Conservation (phyloP, 1,139 yeast genomes). For the Tardiomyces blankii region DNA sequence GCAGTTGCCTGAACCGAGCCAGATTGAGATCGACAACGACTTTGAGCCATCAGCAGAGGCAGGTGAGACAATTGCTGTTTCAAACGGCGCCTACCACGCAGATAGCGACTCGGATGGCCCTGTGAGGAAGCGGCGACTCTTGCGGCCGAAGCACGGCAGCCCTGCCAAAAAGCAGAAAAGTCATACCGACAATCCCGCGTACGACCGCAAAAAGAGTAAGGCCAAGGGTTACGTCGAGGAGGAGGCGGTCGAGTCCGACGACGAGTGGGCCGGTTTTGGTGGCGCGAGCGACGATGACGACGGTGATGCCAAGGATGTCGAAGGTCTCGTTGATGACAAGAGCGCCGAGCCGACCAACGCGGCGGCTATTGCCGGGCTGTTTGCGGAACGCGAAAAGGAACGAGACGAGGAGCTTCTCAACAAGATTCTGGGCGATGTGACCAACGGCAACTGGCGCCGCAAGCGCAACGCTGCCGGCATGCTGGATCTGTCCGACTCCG, state of each 20-base stretch:
- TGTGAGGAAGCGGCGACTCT: not conserved
- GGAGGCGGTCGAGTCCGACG: conserved; percentile 95
- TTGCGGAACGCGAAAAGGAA: conserved; percentile 57
- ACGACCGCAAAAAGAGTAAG: not conserved
- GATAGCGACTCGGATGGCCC: not conserved
- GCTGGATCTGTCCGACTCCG: not conserved
- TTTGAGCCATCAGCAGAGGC: too few relatives aligned
- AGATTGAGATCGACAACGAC: not conserved
- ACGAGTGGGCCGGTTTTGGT: conserved; percentile 89
- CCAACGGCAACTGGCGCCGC: not conserved
- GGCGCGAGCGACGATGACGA: conserved; percentile 63
- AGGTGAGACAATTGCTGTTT: too few relatives aligned
- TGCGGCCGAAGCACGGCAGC: not conserved
- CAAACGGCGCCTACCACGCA: too few relatives aligned
- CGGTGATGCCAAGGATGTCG: conserved; percentile 57
- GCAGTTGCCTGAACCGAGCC: conserved; percentile 10
- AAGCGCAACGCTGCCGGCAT: not conserved
- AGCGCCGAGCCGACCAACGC: conserved; percentile 48
- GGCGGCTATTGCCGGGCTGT: conserved; percentile 47
- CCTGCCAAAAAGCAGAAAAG: not conserved
- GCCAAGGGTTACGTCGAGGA: conserved; percentile 51
- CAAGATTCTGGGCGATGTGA: conserved; percentile 64
- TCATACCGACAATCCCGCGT: not conserved
- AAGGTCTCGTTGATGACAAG: conserved; percentile 69
- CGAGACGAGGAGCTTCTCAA: conserved; percentile 64